Evolutionary conservation across 805 yeast species (phyloP).

Genomic region (Saccharomycopsis sp.): DNA sequence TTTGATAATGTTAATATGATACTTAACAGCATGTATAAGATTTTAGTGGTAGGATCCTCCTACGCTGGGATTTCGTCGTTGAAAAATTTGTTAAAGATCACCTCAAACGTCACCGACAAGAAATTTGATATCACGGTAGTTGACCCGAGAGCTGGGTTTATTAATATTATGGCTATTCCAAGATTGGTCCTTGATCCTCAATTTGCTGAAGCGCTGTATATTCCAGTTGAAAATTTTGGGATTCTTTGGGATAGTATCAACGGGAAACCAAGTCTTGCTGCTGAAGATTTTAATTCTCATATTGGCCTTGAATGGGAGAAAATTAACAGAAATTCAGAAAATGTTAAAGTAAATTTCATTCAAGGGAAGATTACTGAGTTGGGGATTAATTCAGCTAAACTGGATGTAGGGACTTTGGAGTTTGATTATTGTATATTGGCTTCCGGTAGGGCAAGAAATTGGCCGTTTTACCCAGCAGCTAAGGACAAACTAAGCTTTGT

Average conservation of each 20-base stretch:
- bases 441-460: conserved; percentile 42
- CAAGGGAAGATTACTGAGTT: conserved; percentile 17
- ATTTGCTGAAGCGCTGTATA: conserved; percentile 31
- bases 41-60: conserved; percentile 16
- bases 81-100: conserved; percentile 8
- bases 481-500: conserved; percentile 31
- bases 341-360: conserved; percentile 14
- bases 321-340: background rate
- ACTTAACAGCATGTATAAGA: no score
- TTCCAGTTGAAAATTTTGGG: conserved; percentile 27
- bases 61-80: conserved; percentile 15
- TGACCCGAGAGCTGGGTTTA: conserved; percentile 36
- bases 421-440: conserved; percentile 45
- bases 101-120: background rate
- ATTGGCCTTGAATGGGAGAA: conserved; percentile 6
- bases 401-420: conserved; percentile 2
- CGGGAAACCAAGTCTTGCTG: background rate
- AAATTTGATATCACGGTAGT: conserved; percentile 28
- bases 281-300: background rate
- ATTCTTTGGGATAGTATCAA: conserved; percentile 20
- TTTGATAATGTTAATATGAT: no score
- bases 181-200: conserved; percentile 31
- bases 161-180: conserved; percentile 36
- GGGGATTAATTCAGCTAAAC: background rate
- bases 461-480: conserved; percentile 49